Conservation (phyloP, 352 stramenopile genomes). For the Halophytophthora polymorphica region DNA sequence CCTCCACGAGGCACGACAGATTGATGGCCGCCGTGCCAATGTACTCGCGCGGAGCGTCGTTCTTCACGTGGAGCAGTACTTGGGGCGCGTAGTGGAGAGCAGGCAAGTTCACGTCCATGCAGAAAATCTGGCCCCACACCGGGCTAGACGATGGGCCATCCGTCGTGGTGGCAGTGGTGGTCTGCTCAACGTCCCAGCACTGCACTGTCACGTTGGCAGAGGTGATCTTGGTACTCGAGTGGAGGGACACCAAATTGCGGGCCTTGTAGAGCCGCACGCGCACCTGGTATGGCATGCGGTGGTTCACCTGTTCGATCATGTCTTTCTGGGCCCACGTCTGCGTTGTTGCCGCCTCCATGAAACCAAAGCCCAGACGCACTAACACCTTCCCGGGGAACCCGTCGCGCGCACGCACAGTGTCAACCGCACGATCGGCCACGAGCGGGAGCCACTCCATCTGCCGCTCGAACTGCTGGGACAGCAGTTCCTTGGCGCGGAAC, state of each 20-base stretch:
- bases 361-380: constrained; percentile 65
- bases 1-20: constrained; percentile 12
- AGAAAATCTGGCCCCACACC: constrained; percentile 55
- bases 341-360: constrained; percentile 40
- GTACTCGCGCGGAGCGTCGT: constrained; percentile 40
- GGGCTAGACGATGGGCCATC: constrained; percentile 27
- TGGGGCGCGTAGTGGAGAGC: constrained; percentile 46
- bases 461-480: constrained; percentile 37
- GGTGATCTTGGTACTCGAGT: constrained; percentile 36
- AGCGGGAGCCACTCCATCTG: constrained; percentile 62
- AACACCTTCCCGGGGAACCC: constrained; percentile 69
- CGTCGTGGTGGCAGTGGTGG: constrained; percentile 16
- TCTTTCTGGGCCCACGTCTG: constrained; percentile 57
- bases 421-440: constrained; percentile 56
- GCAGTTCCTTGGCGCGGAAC: constrained; percentile 60
- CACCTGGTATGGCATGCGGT: constrained; percentile 68
- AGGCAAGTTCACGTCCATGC: constrained; percentile 72
- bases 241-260: constrained; percentile 28
- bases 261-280: constrained; percentile 65
- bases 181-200: constrained; percentile 53
- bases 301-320: constrained; percentile 55
- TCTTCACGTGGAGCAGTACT: constrained; percentile 59
- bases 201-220: constrained; percentile 57
- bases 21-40: constrained; percentile 35
- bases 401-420: constrained; percentile 39